phyloP scores from a whole-genome alignment of 352 stramenopile species.

The Globisporangium mamillatum region DNA sequence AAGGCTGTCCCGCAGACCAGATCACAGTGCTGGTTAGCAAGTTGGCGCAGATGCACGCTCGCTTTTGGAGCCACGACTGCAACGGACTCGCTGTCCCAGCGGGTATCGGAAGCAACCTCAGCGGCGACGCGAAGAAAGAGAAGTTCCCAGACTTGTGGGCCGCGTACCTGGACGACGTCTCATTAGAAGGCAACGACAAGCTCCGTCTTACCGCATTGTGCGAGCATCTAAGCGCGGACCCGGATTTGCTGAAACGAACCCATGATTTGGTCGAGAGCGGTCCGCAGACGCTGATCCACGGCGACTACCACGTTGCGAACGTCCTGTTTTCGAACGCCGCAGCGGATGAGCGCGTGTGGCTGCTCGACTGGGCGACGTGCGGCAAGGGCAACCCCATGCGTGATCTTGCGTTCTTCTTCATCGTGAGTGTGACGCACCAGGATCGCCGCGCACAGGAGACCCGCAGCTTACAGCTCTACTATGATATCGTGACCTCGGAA shows the following conservation, averaged over 20 bases:
- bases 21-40: slow-evolving; percentile 45
- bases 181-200: slow-evolving; percentile 28
- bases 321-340: slow-evolving; percentile 45
- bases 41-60: slow-evolving; percentile 64
- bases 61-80: slow-evolving; percentile 47
- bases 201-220: slow-evolving; percentile 38
- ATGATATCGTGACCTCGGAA: slow-evolving; percentile 26
- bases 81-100: slow-evolving; percentile 42
- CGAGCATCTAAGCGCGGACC: slow-evolving; percentile 37
- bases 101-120: slow-evolving; percentile 71
- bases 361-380: slow-evolving; percentile 81
- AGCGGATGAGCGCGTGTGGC: slow-evolving; percentile 39
- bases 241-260: slow-evolving; percentile 34
- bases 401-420: slow-evolving; percentile 82
- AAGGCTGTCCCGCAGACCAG: slow-evolving; percentile 52
- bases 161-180: slow-evolving; percentile 50
- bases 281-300: slow-evolving; percentile 67
- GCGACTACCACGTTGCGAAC: slow-evolving; percentile 83
- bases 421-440: slow-evolving; percentile 57
- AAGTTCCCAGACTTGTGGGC: slow-evolving; percentile 61
- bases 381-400: slow-evolving; percentile 72
- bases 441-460: slow-evolving; percentile 45
- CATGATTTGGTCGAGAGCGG: slow-evolving; percentile 54
- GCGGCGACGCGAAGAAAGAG: slow-evolving; percentile 50
- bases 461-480: slow-evolving; percentile 40